Evolutionary conservation across 1,139 yeast genomes (phyloP), one percentile per base, ranked within the genome.

Genomic region (Magnusiomyces magnusii): DNA sequence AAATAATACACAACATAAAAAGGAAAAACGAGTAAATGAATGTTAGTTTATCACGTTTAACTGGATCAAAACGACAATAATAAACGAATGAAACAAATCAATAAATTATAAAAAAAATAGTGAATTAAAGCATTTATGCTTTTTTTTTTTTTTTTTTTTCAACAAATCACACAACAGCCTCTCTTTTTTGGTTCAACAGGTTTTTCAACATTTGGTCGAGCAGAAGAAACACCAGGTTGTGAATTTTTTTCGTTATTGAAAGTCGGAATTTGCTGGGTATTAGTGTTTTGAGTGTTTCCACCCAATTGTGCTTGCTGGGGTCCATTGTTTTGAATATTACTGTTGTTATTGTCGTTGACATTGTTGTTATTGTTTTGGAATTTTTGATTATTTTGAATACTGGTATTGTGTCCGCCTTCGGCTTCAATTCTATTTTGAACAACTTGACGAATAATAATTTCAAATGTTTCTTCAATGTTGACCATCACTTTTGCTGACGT

Each of bases 401-500:
- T n/a, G n/a, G n/a, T n/a, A n/a, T n/a, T n/a, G n/a, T n/a, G n/a
- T 31, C 49, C 49, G n/a, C 47, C 47, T 2, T 47, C 54, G 2
- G 54, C 71, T 19, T 66, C 60, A 25, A 61, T 86, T 84, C 58
- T 80, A 78, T 66, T 90, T 79, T 24, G 85, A 88, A 64, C 68
- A 53, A 86, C 85, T 58, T 80, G 78, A 65, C 91, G 79, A 23
- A 86, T 89, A 64, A 87, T 73, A 42, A 82, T 84, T 66, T 79
- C 84, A 70, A 91, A 90, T 0, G 95, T 88, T 68, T 87, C 95
- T 71, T 90, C 97, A 58, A 91, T 95, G 68, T 91, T 89, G 72
- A 89, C 87, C 71, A 90, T 84, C 70, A 86, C 90, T 76, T 89
- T 87, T 28, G 97, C 97, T 62, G 91, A 83, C 3, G 97, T 89